Evolutionary conservation across 1,284 basidiomycete species (phyloP).

Genomic region (Gymnopus androsaceus): DNA sequence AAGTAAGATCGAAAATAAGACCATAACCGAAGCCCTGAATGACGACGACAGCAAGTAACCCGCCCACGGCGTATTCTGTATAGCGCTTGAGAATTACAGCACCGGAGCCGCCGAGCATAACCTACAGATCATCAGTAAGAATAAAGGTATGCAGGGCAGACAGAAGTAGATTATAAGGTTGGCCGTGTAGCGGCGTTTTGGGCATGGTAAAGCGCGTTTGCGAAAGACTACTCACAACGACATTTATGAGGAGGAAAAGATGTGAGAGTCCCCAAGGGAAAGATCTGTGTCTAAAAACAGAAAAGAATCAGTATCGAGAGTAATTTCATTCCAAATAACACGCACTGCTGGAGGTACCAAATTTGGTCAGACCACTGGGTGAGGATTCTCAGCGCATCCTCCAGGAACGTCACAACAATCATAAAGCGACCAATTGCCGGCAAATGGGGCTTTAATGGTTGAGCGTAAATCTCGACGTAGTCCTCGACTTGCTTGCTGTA

Average conservation of each 20-base stretch:
- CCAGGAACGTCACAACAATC: slow-evolving; percentile 97
- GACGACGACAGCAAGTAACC: slow-evolving; percentile 89
- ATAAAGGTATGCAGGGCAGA: not conserved
- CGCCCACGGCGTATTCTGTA: slow-evolving; percentile 88
- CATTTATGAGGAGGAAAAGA: slow-evolving; percentile 89
- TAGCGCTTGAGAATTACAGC: slow-evolving; percentile 87
- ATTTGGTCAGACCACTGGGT: slow-evolving; percentile 97
- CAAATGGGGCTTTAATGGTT: slow-evolving; percentile 93
- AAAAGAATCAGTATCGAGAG: slow-evolving; percentile 16
- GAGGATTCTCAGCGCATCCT: slow-evolving; percentile 92
- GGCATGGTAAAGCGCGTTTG: not conserved
- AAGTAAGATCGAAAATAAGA: slow-evolving; percentile 96
- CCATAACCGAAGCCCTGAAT: slow-evolving; percentile 95
- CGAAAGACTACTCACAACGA: slow-evolving; percentile 69
- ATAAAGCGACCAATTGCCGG: slow-evolving; percentile 95
- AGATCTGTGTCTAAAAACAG: slow-evolving; percentile 72
- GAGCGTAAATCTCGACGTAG: slow-evolving; percentile 87
- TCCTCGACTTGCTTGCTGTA: slow-evolving; percentile 88
- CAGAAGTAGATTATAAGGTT: not conserved
- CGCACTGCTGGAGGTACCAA: slow-evolving; percentile 92
- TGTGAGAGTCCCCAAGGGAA: slow-evolving; percentile 97
- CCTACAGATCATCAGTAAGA: slow-evolving; percentile 45
- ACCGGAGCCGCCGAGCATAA: slow-evolving; percentile 87
- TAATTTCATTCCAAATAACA: slow-evolving; percentile 20
- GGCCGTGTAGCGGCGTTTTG: not conserved